Conservation (phyloP, 495 filamentous ascomycete species). For the Aspergillus biplanus region DNA sequence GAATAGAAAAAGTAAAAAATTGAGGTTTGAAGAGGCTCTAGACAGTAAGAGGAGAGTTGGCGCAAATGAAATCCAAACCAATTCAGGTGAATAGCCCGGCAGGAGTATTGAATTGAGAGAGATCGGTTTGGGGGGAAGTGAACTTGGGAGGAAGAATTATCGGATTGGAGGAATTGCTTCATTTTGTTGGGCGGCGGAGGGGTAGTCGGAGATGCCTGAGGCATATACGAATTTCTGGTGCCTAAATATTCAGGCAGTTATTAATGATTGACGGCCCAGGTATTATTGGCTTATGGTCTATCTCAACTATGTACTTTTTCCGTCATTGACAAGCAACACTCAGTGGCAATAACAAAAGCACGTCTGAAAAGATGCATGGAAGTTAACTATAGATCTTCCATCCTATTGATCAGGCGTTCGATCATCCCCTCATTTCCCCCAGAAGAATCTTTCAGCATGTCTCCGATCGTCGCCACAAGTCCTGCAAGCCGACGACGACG, state of each 20-base stretch:
- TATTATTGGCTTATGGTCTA: not conserved
- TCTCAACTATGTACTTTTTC: not conserved
- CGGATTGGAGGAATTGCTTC: not conserved
- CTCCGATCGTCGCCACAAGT: conserved; percentile 42
- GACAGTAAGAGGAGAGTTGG: not conserved
- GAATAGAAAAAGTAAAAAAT: conserved; percentile 16
- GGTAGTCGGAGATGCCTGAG: conserved; percentile 1
- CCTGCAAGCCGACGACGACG: conserved; percentile 58
- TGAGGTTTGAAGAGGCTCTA: conserved; percentile 10
- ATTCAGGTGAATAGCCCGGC: not conserved
- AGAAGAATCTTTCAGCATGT: conserved; percentile 42
- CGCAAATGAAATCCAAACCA: not conserved
- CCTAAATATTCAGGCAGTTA: not conserved
- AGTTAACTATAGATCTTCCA: conserved; percentile 40
- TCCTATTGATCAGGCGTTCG: conserved; percentile 39
- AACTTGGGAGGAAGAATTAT: not conserved
- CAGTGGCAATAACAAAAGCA: not conserved
- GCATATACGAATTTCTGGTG: not conserved
- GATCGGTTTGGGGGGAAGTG: not conserved
- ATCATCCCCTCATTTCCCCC: conserved; percentile 34
- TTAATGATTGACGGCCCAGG: conserved; percentile 1
- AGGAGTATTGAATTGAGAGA: not conserved
- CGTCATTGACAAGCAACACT: not conserved
- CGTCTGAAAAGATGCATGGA: not conserved
- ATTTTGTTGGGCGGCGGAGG: conserved; percentile 12